Evolutionary conservation across 1,284 basidiomycete genomes (phyloP), one percentile per base, ranked within the genome.

Genomic region (Exobasidium cylindrosporum): DNA sequence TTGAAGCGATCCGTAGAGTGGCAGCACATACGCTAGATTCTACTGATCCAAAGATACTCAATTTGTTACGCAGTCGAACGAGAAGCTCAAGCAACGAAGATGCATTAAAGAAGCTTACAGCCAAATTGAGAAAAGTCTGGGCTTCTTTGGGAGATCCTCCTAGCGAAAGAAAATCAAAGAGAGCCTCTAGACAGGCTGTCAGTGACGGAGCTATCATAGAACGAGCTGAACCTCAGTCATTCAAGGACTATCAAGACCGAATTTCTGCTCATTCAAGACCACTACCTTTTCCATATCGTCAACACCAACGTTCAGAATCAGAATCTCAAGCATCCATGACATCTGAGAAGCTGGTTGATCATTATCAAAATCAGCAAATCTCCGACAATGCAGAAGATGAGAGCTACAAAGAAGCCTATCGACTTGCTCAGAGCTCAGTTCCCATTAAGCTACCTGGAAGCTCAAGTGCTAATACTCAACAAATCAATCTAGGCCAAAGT

Each of bases 1-100:
- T 74, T 28, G 66, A 74, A 49, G 66, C 64, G 6, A 60, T 74
- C 24, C 55, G 64, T 2, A 65, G 70, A 55, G 54, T 73, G n/a
- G 57, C 71, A 0, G 23, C 62, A 11, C 70, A 67, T 23, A 70
- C 68, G 2, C 59, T 74, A 26, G 72, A 74, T 49, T 30, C 54
- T 28, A 31, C 59, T 29, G 24, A 46, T 4, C 35, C 46, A 0
- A 28, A 61, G 23, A 69, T 70, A 1, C 61, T 72, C 29, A 52
- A 72, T 47, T 61, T 72, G 21, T 49, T 62, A 4, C n/a, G 53
- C 45, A 47, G 54, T 17, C 13, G 24, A 21, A 52, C 44, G 2
- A 43, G 24, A 35, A 57, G 50, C 49, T 60, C 44, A 50, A 53
- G 32, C 24, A 21, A 14, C n/a, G 44, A 35, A 13, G 28, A 32